These are phyloP conservation scores for Malbranchea cinnamomea DNA, from an alignment of 2,329 filamentous ascomycete species.

Conservation along the genomic window DNA sequence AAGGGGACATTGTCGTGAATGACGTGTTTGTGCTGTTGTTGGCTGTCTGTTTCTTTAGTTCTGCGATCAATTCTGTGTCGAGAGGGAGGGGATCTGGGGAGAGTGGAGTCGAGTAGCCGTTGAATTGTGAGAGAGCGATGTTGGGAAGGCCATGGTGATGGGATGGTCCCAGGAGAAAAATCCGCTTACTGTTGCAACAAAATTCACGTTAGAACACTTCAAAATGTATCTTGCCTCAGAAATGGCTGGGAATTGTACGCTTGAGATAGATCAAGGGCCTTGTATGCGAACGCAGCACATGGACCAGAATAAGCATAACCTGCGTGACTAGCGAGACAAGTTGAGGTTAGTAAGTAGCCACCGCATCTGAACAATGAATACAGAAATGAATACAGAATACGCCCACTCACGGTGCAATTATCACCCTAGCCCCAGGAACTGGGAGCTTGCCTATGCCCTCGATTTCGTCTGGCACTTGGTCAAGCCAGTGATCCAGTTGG, in stretches of 20 bases:
- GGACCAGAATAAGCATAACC: constrained; percentile 85
- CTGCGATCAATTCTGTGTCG: constrained; percentile 28
- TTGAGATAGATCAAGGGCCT: constrained; percentile 63
- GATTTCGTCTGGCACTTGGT: constrained; percentile 50
- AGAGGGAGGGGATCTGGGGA: constrained; percentile 29
- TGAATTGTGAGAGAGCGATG: constrained; percentile 61
- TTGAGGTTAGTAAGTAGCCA: constrained; percentile 14
- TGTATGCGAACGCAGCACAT: constrained; percentile 91
- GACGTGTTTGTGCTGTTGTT: constrained; percentile 18
- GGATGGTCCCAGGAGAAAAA: constrained; percentile 87
- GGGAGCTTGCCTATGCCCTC: constrained; percentile 52
- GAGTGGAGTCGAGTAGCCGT: constrained; percentile 31
- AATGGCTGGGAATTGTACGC: constrained; percentile 32
- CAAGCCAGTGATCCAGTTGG: constrained; percentile 64
- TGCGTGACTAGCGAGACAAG: constrained; percentile 57
- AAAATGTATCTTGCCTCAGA: neutral
- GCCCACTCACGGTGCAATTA: constrained; percentile 74
- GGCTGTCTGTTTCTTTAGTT: constrained; percentile 19
- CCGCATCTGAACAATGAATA: neutral
- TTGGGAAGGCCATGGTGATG: constrained; percentile 71
- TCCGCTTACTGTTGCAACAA: constrained; percentile 47
- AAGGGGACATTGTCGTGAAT: constrained; percentile 42
- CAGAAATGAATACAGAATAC: constrained; percentile 1
- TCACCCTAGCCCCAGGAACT: constrained; percentile 57
- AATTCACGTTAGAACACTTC: neutral